A percentile compares a stretch with the other conserved stretches of the same genome.
These are phyloP conservation scores for Phoma sp. DNA, from an alignment of 2,329 filamentous ascomycete genomes.

Conservation along the genomic window DNA sequence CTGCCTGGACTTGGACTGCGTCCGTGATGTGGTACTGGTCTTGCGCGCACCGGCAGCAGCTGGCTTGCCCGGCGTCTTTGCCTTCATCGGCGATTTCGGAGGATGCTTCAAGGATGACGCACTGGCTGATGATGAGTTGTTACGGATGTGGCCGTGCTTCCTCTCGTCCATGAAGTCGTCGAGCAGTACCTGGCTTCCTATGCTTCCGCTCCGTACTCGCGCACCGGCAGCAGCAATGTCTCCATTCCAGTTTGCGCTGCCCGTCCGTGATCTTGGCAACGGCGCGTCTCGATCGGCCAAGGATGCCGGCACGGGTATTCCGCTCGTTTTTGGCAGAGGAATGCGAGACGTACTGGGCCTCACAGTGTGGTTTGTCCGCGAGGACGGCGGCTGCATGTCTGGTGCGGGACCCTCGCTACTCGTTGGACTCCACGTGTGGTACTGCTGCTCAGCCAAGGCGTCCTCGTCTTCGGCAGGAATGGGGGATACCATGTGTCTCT, in stretches of 20 bases:
- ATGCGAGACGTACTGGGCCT: slow-evolving; percentile 74
- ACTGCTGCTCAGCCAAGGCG: slow-evolving; percentile 14
- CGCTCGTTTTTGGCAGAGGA: slow-evolving; percentile 81
- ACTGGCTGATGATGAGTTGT: slow-evolving; percentile 30
- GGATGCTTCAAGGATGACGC: slow-evolving; percentile 40
- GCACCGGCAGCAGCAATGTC: slow-evolving; percentile 66
- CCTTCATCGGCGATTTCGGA: slow-evolving; percentile 47
- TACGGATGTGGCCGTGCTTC: slow-evolving; percentile 26
- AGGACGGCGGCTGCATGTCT: slow-evolving; percentile 55
- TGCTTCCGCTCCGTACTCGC: slow-evolving; percentile 73
- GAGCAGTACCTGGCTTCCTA: slow-evolving; percentile 60
- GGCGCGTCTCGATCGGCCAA: slow-evolving; percentile 77
- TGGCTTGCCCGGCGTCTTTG: slow-evolving; percentile 48
- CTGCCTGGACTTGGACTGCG: slow-evolving; percentile 45
- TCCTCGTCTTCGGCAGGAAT: slow-evolving; percentile 55
- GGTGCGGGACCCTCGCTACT: slow-evolving; percentile 77
- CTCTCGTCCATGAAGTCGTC: slow-evolving; percentile 51
- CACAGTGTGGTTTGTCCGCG: slow-evolving; percentile 56
- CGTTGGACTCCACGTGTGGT: slow-evolving; percentile 71
- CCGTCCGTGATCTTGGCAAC: slow-evolving; percentile 64
- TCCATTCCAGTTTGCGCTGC: slow-evolving; percentile 64
- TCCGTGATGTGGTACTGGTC: slow-evolving; percentile 33
- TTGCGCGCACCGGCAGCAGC: slow-evolving; percentile 45
- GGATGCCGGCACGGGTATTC: slow-evolving; percentile 73
- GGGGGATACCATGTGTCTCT: slow-evolving; percentile 44